phyloP scores from a whole-genome alignment of 257 asterid species.

The Gentiana straminea region DNA sequence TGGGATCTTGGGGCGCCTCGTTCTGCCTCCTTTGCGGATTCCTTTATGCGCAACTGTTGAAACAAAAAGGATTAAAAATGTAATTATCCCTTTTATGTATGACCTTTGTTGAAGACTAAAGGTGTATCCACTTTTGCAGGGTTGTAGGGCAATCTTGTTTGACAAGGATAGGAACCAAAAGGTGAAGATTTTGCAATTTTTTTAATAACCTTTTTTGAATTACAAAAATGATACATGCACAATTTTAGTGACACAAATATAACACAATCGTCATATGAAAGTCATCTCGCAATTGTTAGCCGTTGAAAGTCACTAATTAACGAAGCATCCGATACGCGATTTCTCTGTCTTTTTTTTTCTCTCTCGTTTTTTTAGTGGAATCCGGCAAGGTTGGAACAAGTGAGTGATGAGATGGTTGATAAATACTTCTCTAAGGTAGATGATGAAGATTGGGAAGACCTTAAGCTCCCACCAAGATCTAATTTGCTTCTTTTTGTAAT shows the following conservation, averaged over 20 bases:
- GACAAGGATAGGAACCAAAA: slow-evolving; percentile 26
- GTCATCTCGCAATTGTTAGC: too few species aligned
- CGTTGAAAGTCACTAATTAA: too few species aligned
- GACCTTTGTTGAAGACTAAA: not conserved
- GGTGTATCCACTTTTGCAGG: slow-evolving; percentile 13
- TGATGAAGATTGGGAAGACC: slow-evolving; percentile 23
- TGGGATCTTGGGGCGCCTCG: too few species aligned
- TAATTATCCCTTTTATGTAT: too few species aligned
- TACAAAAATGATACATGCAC: too few species aligned
- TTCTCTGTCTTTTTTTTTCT: not conserved
- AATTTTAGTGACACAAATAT: too few species aligned
- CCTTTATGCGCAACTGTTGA: too few species aligned
- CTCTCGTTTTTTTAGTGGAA: slow-evolving; percentile 15
- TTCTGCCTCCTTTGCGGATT: too few species aligned
- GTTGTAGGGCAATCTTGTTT: slow-evolving; percentile 21
- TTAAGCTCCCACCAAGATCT: slow-evolving; percentile 20
- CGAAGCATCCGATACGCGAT: too few species aligned
- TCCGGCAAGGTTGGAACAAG: slow-evolving; percentile 20
- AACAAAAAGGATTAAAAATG: too few species aligned
- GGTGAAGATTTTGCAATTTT: slow-evolving; percentile 4
- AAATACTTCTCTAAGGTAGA: slow-evolving; percentile 19
- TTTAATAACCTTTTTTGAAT: too few species aligned
- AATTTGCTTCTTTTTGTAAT: slow-evolving; percentile 19
- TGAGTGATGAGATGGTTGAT: slow-evolving; percentile 17
- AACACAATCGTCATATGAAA: too few species aligned